phyloP scores from a whole-genome alignment of 2,329 filamentous ascomycete species.

The Pseudocercospora pini-densiflorae region DNA sequence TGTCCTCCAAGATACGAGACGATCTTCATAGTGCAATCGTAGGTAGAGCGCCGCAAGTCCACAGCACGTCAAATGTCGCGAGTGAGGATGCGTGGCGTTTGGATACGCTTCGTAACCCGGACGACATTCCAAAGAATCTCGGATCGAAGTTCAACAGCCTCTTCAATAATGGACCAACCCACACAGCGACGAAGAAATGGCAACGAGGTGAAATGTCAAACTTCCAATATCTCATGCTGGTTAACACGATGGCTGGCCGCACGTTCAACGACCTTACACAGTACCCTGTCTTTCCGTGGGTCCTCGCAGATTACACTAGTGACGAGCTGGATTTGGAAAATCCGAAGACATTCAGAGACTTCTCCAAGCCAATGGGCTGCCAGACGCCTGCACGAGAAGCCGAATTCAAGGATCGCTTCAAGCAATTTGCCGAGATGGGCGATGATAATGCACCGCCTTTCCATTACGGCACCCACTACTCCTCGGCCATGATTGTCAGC shows the following conservation, averaged over 20 bases:
- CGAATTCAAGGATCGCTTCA: constrained; percentile 83
- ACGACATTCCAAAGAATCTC: constrained; percentile 68
- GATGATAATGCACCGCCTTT: constrained; percentile 77
- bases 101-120: constrained; percentile 75
- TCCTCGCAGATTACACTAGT: constrained; percentile 93
- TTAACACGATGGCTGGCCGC: constrained; percentile 95
- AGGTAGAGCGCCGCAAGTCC: constrained; percentile 77
- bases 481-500: constrained; percentile 97
- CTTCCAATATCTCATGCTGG: constrained; percentile 97
- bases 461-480: constrained; percentile 98
- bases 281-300: constrained; percentile 98
- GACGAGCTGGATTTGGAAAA: constrained; percentile 87
- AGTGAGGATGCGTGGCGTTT: constrained; percentile 91
- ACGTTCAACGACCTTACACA: constrained; percentile 99
- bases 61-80: constrained; percentile 61
- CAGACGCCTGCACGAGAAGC: constrained; percentile 76
- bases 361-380: constrained; percentile 95
- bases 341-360: constrained; percentile 82
- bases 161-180: constrained; percentile 81
- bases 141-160: constrained; percentile 91
- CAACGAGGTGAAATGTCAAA: constrained; percentile 94
- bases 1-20: constrained; percentile 74
- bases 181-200: constrained; percentile 87
- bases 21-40: constrained; percentile 78
- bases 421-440: constrained; percentile 87